Conservation (phyloP, 164 flowering plant species). For the Nymphaea colorata region DNA sequence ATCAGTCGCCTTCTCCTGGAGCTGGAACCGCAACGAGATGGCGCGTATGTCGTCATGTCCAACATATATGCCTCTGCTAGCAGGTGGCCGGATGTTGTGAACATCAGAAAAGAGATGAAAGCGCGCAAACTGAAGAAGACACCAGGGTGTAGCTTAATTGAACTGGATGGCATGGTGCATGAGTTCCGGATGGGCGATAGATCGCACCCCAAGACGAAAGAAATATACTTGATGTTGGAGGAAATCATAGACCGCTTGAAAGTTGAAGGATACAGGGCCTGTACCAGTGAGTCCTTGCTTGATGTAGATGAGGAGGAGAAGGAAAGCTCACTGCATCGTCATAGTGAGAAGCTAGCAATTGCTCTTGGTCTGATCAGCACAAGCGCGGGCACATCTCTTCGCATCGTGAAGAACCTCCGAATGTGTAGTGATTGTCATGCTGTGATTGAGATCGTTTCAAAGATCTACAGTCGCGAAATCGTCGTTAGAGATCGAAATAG, state of each 20-base stretch:
- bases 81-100: constrained; percentile 7
- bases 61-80: constrained; percentile 12
- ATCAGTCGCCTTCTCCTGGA: constrained; percentile 2
- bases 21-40: constrained; percentile 11
- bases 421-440: constrained; percentile 13
- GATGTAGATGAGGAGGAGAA: constrained; percentile 9
- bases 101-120: constrained; percentile 12
- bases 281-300: not conserved
- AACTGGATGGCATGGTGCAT: constrained; percentile 10
- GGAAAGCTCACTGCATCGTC: constrained; percentile 5
- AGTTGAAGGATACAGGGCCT: not conserved
- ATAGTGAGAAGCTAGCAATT: constrained; percentile 14
- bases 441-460: constrained; percentile 8
- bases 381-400: constrained; percentile 8
- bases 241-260: constrained; percentile 5
- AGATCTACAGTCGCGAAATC: constrained; percentile 9
- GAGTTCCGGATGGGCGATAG: constrained; percentile 11
- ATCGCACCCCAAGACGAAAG: constrained; percentile 7
- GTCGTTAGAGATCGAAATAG: constrained; percentile 13
- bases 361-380: constrained; percentile 12
- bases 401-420: constrained; percentile 14
- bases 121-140: constrained; percentile 8
- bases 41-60: constrained; percentile 13
- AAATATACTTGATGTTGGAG: constrained; percentile 12
- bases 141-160: constrained; percentile 14